Conservation (phyloP, 257 asterid species). For the Scutellaria baicalensis region DNA sequence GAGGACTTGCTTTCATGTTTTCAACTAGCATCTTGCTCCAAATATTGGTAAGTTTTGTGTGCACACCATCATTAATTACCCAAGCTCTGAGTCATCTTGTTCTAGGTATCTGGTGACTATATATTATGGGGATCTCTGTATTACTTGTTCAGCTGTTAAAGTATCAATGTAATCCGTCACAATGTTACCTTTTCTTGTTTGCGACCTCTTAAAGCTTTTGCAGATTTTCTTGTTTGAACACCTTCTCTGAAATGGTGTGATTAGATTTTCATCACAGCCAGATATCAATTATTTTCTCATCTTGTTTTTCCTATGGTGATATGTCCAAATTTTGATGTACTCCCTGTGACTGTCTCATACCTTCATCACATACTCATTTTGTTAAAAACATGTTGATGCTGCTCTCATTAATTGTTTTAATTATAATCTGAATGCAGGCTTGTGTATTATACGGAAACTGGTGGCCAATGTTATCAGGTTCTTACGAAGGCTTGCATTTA, state of each 20-base stretch:
- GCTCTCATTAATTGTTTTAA: neutral
- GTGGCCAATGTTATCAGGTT: conserved; percentile 99
- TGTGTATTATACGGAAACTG: conserved; percentile 89
- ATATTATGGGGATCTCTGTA: neutral
- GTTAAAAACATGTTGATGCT: neutral
- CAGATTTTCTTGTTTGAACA: neutral
- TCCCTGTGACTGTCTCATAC: neutral
- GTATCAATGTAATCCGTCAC: neutral
- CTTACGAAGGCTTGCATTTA: conserved; percentile 6
- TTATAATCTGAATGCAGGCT: conserved; percentile 51
- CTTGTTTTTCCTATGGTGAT: neutral
- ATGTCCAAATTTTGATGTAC: neutral
- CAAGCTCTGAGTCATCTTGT: neutral
- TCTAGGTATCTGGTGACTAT: neutral
- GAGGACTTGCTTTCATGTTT: conserved; percentile 99
- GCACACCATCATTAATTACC: neutral
- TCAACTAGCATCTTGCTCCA: conserved; percentile 90
- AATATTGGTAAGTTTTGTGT: conserved; percentile 58
- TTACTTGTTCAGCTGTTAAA: conserved; percentile 2
- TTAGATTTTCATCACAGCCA: neutral
- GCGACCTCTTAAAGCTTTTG: neutral
- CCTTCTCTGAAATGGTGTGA: neutral
- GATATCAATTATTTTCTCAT: neutral
- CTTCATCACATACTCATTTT: conserved; percentile 3
- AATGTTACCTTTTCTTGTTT: neutral